Evolutionary conservation across 192 early-diverging fungal species (phyloP).

Genomic region (Spizellomyces punctatus): DNA sequence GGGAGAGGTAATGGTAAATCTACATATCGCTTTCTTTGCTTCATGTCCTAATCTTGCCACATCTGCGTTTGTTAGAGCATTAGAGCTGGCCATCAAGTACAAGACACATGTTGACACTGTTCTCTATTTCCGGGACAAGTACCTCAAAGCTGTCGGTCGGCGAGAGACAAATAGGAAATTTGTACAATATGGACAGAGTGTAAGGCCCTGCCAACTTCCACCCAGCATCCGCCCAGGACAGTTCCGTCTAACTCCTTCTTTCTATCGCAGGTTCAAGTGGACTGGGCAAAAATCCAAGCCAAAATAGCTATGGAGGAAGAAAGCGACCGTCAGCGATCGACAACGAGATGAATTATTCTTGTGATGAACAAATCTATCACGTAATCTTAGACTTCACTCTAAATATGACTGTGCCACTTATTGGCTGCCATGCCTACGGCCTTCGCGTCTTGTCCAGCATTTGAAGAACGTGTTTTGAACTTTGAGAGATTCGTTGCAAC

Average conservation of each 20-base stretch:
- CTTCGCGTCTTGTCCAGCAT: no score
- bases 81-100: constrained; percentile 61
- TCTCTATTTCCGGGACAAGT: constrained; percentile 53
- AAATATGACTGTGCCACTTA: no score
- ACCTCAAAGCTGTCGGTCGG: constrained; percentile 44
- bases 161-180: constrained; percentile 54
- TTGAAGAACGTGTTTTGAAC: no score
- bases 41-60: not conserved
- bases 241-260: not conserved
- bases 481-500: no score
- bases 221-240: not conserved
- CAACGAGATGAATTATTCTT: no score
- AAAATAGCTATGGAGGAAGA: constrained; percentile 53
- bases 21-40: not conserved
- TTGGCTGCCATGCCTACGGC: no score
- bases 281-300: constrained; percentile 48
- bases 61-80: constrained; percentile 39
- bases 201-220: constrained; percentile 12
- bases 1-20: constrained; percentile 52
- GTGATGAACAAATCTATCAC: no score
- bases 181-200: constrained; percentile 50
- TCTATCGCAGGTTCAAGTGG: constrained; percentile 38
- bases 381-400: no score
- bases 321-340: constrained; percentile 42
- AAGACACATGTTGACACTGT: constrained; percentile 67